Conservation (phyloP, 495 filamentous ascomycete genomes). For the Evernia prunastri region DNA sequence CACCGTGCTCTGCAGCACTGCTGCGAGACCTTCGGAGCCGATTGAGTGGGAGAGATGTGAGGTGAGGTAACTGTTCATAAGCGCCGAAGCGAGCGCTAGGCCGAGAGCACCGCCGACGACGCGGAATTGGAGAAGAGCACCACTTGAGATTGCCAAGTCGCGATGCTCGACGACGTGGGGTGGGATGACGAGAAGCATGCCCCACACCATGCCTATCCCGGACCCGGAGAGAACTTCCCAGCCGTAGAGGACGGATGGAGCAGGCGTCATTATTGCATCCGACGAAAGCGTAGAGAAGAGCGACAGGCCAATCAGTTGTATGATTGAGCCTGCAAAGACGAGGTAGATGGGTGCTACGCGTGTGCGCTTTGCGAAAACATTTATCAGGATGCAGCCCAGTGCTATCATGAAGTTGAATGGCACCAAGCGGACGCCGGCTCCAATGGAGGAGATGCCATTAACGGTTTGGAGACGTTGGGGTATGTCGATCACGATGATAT, state of each 20-base stretch:
- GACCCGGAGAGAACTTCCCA: not conserved
- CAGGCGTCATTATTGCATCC: not conserved
- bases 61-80: slow-evolving; percentile 1
- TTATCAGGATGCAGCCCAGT: slow-evolving; percentile 7
- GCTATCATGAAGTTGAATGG: slow-evolving; percentile 23
- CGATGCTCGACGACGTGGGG: slow-evolving; percentile 34
- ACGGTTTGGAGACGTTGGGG: slow-evolving; percentile 53
- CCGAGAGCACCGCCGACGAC: slow-evolving; percentile 33
- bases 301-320: not conserved
- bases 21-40: slow-evolving; percentile 15
- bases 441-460: slow-evolving; percentile 33
- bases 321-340: not conserved
- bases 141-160: slow-evolving; percentile 2
- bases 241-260: not conserved
- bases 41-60: slow-evolving; percentile 2
- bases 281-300: not conserved
- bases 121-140: slow-evolving; percentile 45
- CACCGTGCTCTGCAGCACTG: slow-evolving; percentile 14
- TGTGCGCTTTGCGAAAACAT: slow-evolving; percentile 6
- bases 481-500: slow-evolving; percentile 47
- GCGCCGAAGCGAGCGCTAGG: slow-evolving; percentile 32
- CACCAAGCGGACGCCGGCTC: slow-evolving; percentile 36
- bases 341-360: not conserved
- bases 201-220: slow-evolving; percentile 31
- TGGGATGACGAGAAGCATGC: slow-evolving; percentile 46